Evolutionary conservation across 176 grass and related monocot species (phyloP).

Genomic region (Urochloa ruziziensis): DNA sequence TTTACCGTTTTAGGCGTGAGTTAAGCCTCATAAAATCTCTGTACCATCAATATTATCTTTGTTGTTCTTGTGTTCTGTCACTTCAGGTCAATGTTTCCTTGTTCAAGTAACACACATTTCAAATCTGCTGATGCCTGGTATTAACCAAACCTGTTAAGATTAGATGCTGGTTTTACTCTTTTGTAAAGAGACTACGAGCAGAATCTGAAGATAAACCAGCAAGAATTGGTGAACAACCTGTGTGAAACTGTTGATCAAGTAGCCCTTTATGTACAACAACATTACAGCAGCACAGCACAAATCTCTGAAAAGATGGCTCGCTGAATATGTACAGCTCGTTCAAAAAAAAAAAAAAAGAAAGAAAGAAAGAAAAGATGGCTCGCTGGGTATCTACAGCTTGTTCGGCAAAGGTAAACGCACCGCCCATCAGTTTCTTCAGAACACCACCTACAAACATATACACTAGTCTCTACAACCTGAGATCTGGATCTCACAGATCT

Average conservation of each 20-base stretch:
- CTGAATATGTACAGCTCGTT: not conserved
- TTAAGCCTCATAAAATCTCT: conserved; percentile 1
- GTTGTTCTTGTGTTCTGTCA: not conserved
- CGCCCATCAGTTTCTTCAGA: not conserved
- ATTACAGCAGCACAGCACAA: conserved; percentile 5
- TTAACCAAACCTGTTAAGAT: not conserved
- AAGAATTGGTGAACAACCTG: not conserved
- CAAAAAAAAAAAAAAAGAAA: no score
- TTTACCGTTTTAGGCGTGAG: not conserved
- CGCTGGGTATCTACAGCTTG: not conserved
- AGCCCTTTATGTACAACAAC: not conserved
- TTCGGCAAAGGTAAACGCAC: not conserved
- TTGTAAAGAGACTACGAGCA: not conserved
- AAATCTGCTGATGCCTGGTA: not conserved
- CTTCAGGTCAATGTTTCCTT: not conserved
- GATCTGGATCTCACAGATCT: not conserved
- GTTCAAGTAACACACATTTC: not conserved
- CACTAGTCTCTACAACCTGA: not conserved
- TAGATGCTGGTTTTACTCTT: not conserved
- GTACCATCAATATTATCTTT: conserved; percentile 9
- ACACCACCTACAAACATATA: conserved; percentile 9
- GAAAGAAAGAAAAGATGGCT: no score
- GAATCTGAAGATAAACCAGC: not conserved
- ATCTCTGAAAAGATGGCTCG: not conserved
- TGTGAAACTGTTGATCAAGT: not conserved